Evolutionary conservation across 2,329 filamentous ascomycete species (phyloP).

Genomic region (Myotisia sp.): DNA sequence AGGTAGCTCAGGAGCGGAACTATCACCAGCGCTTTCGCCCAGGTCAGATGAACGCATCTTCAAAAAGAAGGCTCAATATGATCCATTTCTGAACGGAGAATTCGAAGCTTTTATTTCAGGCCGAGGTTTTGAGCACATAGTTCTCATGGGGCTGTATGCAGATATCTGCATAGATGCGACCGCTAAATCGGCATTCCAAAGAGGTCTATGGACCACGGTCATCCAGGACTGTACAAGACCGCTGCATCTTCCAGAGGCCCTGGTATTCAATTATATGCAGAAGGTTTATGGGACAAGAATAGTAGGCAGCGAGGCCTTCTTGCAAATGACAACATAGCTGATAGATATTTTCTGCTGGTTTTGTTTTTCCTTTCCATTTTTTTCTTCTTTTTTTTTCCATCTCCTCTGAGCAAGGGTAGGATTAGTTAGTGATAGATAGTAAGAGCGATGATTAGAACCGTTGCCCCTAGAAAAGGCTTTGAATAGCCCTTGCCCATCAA

Average conservation of each 20-base stretch:
- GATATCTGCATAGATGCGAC: slow-evolving; percentile 4
- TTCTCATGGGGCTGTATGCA: slow-evolving; percentile 4
- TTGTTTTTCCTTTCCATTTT: neutral
- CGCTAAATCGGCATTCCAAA: slow-evolving; percentile 3
- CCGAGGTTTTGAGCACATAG: slow-evolving; percentile 1
- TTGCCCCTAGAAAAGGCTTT: too few relatives aligned
- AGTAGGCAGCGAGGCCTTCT: slow-evolving; percentile 3
- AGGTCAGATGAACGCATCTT: slow-evolving; percentile 1
- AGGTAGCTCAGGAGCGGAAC: slow-evolving; percentile 1
- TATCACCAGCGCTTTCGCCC: slow-evolving; percentile 2
- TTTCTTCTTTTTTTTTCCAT: too few relatives aligned
- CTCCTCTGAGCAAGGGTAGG: too few relatives aligned
- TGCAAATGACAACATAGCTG: slow-evolving; percentile 1
- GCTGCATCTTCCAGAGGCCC: neutral
- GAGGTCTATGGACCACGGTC: slow-evolving; percentile 5
- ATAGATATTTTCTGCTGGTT: neutral
- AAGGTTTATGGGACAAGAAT: slow-evolving; percentile 4
- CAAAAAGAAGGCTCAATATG: slow-evolving; percentile 3
- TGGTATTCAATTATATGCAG: slow-evolving; percentile 3
- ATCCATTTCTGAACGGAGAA: slow-evolving; percentile 2
- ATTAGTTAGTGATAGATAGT: too few relatives aligned
- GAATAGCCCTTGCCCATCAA: too few relatives aligned
- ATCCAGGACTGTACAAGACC: slow-evolving; percentile 4
- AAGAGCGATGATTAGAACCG: too few relatives aligned
- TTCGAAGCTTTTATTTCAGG: slow-evolving; percentile 4